Percentiles rank a stretch among this genome's conserved stretches.
Evolutionary conservation across 257 asterid genomes (phyloP).

Genomic region (Gardenia jasminoides): DNA sequence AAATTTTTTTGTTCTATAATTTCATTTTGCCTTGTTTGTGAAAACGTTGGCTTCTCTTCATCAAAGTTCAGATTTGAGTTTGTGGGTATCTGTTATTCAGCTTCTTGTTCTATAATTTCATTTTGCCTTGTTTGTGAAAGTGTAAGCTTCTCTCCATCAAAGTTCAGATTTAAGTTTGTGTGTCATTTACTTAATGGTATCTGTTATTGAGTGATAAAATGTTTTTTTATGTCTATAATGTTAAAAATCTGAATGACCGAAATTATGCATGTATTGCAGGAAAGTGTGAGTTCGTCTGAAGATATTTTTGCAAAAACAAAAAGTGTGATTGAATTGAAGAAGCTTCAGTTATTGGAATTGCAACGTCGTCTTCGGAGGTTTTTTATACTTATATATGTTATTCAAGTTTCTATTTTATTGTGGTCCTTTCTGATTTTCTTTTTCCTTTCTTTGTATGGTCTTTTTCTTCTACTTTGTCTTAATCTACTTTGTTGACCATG

Average conservation of each 20-base stretch:
- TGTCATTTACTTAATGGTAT: not conserved
- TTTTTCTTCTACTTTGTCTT: not conserved
- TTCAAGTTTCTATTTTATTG: not conserved
- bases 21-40: too few relatives aligned
- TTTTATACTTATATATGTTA: constrained; percentile 16
- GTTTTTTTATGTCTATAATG: not conserved
- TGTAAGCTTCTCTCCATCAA: too few relatives aligned
- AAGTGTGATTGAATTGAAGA: constrained; percentile 95
- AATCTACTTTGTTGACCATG: not conserved
- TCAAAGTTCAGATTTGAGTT: too few relatives aligned
- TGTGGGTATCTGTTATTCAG: not conserved
- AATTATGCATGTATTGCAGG: constrained; percentile 45
- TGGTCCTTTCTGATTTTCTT: constrained; percentile 5
- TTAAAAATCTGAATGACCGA: not conserved
- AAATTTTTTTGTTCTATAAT: not conserved
- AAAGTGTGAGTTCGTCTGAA: constrained; percentile 84
- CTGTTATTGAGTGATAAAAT: not conserved
- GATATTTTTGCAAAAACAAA: constrained; percentile 89
- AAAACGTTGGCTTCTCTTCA: too few relatives aligned
- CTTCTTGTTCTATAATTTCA: not conserved
- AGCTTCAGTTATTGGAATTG: constrained; percentile 92
- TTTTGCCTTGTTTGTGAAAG: too few relatives aligned
- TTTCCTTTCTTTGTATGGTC: not conserved
- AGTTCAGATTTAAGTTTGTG: too few relatives aligned
- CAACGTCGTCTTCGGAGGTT: constrained; percentile 93